These are phyloP conservation scores for Beta lomatogona DNA, from an alignment of 179 eudicot genomes.

Conservation along the genomic window DNA sequence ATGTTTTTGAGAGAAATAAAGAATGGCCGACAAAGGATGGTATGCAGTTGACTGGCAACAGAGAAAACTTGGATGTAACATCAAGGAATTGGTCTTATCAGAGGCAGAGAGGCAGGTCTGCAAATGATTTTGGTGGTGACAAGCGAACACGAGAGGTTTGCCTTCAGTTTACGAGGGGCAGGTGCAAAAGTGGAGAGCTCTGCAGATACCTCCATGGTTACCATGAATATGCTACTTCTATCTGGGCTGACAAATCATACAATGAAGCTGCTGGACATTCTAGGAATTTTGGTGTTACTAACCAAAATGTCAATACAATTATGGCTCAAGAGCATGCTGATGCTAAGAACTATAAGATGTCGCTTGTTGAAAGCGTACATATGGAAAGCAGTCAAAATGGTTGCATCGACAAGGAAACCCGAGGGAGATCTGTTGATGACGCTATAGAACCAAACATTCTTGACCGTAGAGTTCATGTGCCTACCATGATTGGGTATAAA, in stretches of 20 bases:
- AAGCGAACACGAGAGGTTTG: conserved; percentile 44
- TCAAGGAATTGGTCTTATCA: conserved; percentile 27
- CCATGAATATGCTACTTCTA: conserved; percentile 48
- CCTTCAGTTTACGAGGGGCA: conserved; percentile 65
- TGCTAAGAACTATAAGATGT: conserved; percentile 21
- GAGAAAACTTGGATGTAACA: conserved; percentile 13
- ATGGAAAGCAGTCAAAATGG: conserved; percentile 18
- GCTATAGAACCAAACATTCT: neutral
- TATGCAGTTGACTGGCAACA: neutral
- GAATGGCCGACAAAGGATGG: conserved; percentile 6
- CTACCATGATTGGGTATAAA: neutral
- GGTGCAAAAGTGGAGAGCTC: conserved; percentile 73
- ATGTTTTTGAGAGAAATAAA: neutral
- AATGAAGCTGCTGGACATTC: conserved; percentile 34
- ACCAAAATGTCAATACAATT: conserved; percentile 24
- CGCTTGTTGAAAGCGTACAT: conserved; percentile 24
- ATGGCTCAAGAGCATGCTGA: conserved; percentile 20
- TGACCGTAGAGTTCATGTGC: conserved; percentile 2
- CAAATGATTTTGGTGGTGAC: conserved; percentile 16
- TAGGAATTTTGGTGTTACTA: conserved; percentile 27
- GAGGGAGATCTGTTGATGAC: neutral
- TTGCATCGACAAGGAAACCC: conserved; percentile 21
- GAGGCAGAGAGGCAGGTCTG: conserved; percentile 59
- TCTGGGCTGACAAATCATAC: conserved; percentile 45
- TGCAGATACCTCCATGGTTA: conserved; percentile 73